Evolutionary conservation across 2,329 filamentous ascomycete genomes (phyloP).

Genomic region (Aureobasidium melanogenum): DNA sequence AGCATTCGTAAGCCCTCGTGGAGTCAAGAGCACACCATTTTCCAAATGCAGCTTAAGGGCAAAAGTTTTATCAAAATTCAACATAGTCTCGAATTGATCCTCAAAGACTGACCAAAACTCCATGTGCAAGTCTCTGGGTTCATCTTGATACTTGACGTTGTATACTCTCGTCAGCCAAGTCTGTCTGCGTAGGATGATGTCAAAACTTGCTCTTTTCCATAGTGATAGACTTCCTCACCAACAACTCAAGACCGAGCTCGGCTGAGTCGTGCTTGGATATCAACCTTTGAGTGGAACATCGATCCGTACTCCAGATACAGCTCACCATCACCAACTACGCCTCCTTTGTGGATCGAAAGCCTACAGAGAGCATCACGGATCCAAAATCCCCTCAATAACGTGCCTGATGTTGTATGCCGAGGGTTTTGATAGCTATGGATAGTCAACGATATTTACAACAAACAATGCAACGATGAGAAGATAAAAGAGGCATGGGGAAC

Average conservation of each 20-base stretch:
- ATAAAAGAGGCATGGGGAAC: background rate
- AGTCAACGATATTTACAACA: background rate
- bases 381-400: background rate
- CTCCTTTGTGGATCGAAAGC: background rate
- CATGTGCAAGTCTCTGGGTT: background rate
- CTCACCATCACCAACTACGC: background rate
- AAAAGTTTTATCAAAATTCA: background rate
- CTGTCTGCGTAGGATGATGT: background rate
- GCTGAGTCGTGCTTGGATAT: background rate
- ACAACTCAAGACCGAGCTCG: background rate
- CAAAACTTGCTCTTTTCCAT: background rate
- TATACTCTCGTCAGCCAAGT: too few relatives aligned
- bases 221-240: background rate
- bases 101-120: background rate
- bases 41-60: background rate
- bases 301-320: background rate
- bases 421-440: background rate
- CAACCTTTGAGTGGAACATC: background rate
- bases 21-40: background rate
- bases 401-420: background rate
- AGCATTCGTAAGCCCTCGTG: conserved; percentile 20
- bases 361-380: background rate
- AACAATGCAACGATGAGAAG: background rate
- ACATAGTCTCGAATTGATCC: background rate
- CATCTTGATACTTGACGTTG: too few relatives aligned